phyloP scores from a whole-genome alignment of 768 basidiomycete genomes.

The Mycena capillaripes region DNA sequence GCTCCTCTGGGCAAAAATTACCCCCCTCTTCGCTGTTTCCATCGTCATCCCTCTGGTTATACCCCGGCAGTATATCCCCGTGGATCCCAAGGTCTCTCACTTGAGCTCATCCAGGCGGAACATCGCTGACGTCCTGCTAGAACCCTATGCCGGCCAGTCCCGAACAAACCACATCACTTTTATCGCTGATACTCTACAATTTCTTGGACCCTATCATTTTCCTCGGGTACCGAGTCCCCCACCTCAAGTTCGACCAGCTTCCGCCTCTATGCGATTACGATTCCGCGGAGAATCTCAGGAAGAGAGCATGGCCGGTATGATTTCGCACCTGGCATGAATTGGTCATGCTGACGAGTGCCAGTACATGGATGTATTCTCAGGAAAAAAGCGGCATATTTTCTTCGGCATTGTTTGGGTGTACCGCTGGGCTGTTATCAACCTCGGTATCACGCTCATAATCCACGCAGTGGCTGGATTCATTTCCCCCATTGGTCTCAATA shows the following conservation, averaged over 20 bases:
- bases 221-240: slow-evolving; percentile 56
- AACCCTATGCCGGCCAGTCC: slow-evolving; percentile 52
- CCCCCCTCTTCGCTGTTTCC: slow-evolving; percentile 56
- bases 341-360: neutral
- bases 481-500: slow-evolving; percentile 58
- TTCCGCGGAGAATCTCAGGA: slow-evolving; percentile 41
- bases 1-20: slow-evolving; percentile 66
- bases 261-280: slow-evolving; percentile 78
- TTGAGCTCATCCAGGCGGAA: neutral
- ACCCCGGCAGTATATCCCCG: slow-evolving; percentile 67
- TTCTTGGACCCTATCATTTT: slow-evolving; percentile 69
- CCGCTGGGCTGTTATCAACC: slow-evolving; percentile 37
- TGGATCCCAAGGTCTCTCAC: slow-evolving; percentile 59
- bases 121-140: slow-evolving; percentile 36
- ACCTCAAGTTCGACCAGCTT: slow-evolving; percentile 65
- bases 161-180: slow-evolving; percentile 65
- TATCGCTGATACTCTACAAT: slow-evolving; percentile 59
- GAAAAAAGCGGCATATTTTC: slow-evolving; percentile 43
- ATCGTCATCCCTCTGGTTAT: slow-evolving; percentile 65
- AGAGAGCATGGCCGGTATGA: slow-evolving; percentile 47
- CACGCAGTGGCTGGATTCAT: slow-evolving; percentile 46
- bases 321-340: slow-evolving; percentile 39
- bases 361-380: slow-evolving; percentile 28
- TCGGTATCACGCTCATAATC: slow-evolving; percentile 45
- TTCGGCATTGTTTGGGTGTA: slow-evolving; percentile 59